A percentile compares a stretch with the other conserved stretches of the same genome.
phyloP scores from a whole-genome alignment of 768 basidiomycete genomes.

The Serpula lacrymans region DNA sequence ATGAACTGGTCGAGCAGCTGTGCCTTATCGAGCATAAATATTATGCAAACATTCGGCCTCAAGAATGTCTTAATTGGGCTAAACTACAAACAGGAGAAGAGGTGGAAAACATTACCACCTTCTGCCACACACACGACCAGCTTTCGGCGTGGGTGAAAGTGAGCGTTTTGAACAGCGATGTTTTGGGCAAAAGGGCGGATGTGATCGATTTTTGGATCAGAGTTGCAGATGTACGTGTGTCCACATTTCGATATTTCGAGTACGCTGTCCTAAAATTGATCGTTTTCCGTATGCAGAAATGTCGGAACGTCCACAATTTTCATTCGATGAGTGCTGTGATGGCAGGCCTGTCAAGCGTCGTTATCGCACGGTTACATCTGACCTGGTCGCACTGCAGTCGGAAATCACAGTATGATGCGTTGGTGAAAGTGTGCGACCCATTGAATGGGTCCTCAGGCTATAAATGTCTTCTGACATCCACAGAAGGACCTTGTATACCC shows the following conservation, averaged over 20 bases:
- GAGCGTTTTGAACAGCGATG: constrained; percentile 53
- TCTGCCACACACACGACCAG: constrained; percentile 59
- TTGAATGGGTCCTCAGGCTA: constrained; percentile 55
- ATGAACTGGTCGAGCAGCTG: constrained; percentile 76
- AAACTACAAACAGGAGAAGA: constrained; percentile 33
- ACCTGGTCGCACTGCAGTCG: constrained; percentile 66
- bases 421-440: constrained; percentile 58
- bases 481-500: constrained; percentile 62
- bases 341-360: constrained; percentile 57
- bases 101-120: constrained; percentile 46
- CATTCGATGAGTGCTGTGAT: constrained; percentile 66
- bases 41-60: constrained; percentile 66
- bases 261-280: constrained; percentile 6
- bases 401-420: constrained; percentile 46
- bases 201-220: constrained; percentile 73
- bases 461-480: constrained; percentile 38
- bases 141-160: constrained; percentile 65
- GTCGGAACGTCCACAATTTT: constrained; percentile 59
- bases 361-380: constrained; percentile 52
- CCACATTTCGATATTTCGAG: not conserved
- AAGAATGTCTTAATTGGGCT: constrained; percentile 71
- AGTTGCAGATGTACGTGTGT: constrained; percentile 61
- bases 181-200: constrained; percentile 51
- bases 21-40: constrained; percentile 69
- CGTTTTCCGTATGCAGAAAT: no score